phyloP scores from a whole-genome alignment of 2,329 filamentous ascomycete species.

The Ploettnerulaceae sp. region DNA sequence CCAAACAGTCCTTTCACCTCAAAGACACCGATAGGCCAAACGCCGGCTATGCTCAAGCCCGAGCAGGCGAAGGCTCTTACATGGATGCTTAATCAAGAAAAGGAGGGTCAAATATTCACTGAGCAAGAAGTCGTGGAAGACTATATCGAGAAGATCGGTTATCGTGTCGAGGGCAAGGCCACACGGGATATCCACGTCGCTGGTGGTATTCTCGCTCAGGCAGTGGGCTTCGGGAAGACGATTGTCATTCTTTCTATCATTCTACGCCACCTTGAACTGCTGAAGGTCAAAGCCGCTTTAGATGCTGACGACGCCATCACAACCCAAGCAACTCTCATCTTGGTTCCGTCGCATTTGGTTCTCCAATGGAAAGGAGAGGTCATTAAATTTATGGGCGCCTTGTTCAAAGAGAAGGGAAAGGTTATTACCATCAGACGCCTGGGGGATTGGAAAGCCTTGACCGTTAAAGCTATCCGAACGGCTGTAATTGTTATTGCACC shows the following conservation, averaged over 20 bases:
- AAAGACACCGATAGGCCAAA: too few relatives aligned
- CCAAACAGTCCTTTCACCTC: neutral
- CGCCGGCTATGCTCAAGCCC: neutral
- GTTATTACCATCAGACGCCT: constrained; percentile 41
- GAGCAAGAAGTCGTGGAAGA: constrained; percentile 55
- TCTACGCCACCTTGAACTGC: neutral
- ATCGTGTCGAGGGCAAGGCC: constrained; percentile 53
- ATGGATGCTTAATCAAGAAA: constrained; percentile 58
- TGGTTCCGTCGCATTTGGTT: constrained; percentile 51
- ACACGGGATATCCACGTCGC: constrained; percentile 39
- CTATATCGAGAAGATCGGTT: constrained; percentile 44
- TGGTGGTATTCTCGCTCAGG: constrained; percentile 59
- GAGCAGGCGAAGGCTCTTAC: constrained; percentile 51
- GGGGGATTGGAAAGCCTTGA: constrained; percentile 38
- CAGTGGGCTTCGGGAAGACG: constrained; percentile 65
- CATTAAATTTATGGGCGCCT: constrained; percentile 38
- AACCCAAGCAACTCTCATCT: constrained; percentile 53
- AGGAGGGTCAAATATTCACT: constrained; percentile 43
- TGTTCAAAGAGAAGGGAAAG: neutral
- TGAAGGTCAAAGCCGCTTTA: neutral
- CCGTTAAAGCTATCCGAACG: constrained; percentile 40
- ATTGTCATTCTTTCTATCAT: constrained; percentile 50
- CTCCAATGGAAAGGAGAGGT: constrained; percentile 56
- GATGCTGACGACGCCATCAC: constrained; percentile 27
- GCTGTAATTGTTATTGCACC: constrained; percentile 52